Conservation (phyloP, 106 monocot species). For the Narthecium ossifragum region DNA sequence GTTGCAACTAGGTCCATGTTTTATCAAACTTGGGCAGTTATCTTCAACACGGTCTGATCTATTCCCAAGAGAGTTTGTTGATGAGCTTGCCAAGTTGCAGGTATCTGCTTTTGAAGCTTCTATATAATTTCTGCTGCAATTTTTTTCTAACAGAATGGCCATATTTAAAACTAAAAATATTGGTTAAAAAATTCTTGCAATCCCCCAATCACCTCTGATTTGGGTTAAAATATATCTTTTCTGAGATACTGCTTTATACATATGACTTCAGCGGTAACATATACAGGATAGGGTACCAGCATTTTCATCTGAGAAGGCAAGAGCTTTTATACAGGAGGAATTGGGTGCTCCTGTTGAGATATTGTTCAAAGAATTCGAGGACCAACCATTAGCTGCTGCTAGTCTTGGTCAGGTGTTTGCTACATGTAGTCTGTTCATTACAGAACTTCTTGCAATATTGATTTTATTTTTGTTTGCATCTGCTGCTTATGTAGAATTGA, state of each 20-base stretch:
- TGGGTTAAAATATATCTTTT: no score
- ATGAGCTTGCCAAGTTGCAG: conserved; percentile 96
- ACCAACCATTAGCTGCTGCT: conserved; percentile 85
- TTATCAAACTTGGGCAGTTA: conserved; percentile 90
- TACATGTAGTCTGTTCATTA: neutral
- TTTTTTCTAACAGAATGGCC: no score
- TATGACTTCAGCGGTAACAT: no score
- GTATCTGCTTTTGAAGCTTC: conserved; percentile 34
- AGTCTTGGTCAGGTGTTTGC: conserved; percentile 96
- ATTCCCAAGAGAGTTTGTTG: conserved; percentile 84
- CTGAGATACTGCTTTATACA: no score
- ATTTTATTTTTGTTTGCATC: no score
- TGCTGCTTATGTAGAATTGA: no score
- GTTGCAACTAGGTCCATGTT: conserved; percentile 87
- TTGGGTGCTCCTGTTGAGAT: conserved; percentile 68
- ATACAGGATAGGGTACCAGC: conserved; percentile 97
- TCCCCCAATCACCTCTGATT: no score
- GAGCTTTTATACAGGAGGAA: conserved; percentile 65
- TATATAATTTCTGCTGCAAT: no score
- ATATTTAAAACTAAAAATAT: no score
- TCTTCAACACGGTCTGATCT: conserved; percentile 94
- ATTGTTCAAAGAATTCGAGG: conserved; percentile 90
- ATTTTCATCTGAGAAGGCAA: conserved; percentile 87
- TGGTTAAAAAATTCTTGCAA: no score
- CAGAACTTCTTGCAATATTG: no score